Conservation (phyloP, 768 basidiomycete species). For the Rubroboletus satanas region DNA sequence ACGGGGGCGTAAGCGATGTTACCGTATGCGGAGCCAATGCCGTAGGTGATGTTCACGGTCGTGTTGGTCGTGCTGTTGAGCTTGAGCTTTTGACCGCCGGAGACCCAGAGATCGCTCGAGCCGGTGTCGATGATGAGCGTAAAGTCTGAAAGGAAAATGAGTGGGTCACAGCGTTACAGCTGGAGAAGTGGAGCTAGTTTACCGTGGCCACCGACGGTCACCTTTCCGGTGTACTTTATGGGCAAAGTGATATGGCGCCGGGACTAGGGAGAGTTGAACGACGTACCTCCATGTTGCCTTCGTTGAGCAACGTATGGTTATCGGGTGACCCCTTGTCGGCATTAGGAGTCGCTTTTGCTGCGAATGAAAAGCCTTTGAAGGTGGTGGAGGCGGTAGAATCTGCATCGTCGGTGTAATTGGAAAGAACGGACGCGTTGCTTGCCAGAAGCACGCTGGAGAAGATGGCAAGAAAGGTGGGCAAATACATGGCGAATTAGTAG, state of each 20-base stretch:
- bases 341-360: conserved; percentile 14
- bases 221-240: conserved; percentile 27
- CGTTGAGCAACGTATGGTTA: conserved; percentile 23
- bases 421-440: conserved; percentile 26
- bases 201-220: conserved; percentile 30
- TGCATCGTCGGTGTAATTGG: neutral
- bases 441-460: conserved; percentile 29
- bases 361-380: conserved; percentile 21
- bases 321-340: conserved; percentile 19
- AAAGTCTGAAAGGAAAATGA: conserved; percentile 19
- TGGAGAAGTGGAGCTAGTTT: neutral
- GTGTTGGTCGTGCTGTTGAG: conserved; percentile 31
- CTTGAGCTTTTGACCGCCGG: conserved; percentile 18
- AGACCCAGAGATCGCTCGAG: conserved; percentile 31
- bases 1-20: conserved; percentile 35
- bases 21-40: conserved; percentile 37
- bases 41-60: conserved; percentile 33
- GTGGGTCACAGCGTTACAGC: accelerated
- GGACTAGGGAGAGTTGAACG: neutral
- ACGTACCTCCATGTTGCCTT: conserved; percentile 28
- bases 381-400: conserved; percentile 1
- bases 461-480: conserved; percentile 3
- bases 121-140: conserved; percentile 28
- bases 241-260: neutral
- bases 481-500: conserved; percentile 13